Evolutionary conservation across 306 rosid genomes (phyloP), one percentile per base, ranked within the genome.

Genomic region (Citrullus colocynthis): DNA sequence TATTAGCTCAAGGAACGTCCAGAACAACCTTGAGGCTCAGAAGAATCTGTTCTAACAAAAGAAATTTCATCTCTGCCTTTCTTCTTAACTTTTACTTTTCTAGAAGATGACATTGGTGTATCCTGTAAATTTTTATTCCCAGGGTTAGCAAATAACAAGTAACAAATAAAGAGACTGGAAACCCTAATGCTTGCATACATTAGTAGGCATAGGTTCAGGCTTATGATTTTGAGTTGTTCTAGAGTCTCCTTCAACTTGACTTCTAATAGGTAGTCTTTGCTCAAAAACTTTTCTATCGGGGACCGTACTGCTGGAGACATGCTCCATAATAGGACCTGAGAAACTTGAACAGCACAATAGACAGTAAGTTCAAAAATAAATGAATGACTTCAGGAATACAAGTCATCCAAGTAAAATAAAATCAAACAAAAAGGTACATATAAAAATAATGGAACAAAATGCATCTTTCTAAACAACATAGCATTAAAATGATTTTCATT

Each of bases 291-390:
- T 89, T 85, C 87, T 90, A 81, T 96, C 97, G 83, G 88, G 80
- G 76, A 82, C 84, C 24, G 79, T 84, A 82, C 86, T 84, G 81
- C 84, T 78, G 81, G 88, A 88, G 86, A 92, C 79, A 83, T 88
- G 93, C 91, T 89, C 97, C 90, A 85, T 84, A 81, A 91, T 84
- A 82, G 90, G 97, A 96, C 99, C 99, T 91, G 99, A 88, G 97
- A 91, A 89, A 96, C 99, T 96, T 96, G 97, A 96, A 89, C 96
- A 90, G 87, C 85, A 83, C 93, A 92, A 89, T 88, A 91, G 87
- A 87, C 89, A 96, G 89, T 96, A 89, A 95, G 97, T 87, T 86
- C 84, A 85, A 85, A 86, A 87, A 85, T 84, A 84, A 81, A 78
- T 36, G 42, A 17, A 54, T 28, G 57, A 71, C 57, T 71, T 24